Evolutionary conservation across 768 basidiomycete genomes (phyloP), one percentile per base, ranked within the genome.

Genomic region (Ephemerocybe angulata): DNA sequence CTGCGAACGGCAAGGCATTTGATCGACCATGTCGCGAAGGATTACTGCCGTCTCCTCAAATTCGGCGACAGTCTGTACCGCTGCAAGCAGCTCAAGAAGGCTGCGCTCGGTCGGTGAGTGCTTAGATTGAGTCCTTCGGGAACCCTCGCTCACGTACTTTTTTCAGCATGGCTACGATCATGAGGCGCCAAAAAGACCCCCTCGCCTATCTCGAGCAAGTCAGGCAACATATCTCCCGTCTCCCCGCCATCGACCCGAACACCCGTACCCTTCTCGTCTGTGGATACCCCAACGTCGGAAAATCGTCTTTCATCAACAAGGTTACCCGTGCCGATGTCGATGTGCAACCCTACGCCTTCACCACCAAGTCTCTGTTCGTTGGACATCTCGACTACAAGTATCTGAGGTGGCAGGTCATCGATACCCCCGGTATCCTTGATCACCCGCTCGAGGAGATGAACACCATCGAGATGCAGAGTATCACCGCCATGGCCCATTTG

Each of bases 401-500:
- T 76, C 81, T 99, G 63, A 86, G 97, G 58, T 99, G 97, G 97
- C 97, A 99, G 71, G 96, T 99, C 49, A 98, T 99, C 64, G 97
- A 99, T 78, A 99, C 97, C 37, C 97, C 97, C 1, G 97, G 97
- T 56, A 88, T 99, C 56, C 81, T 99, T 61, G 97, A 99, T 68
- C 97, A 98, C 70, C 95, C 96, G 2, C 79, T 98, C 29, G 96
- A 99, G 72, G 97, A 99, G 50, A 98, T 99, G 97, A 98, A 98
- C 79, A 98, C 95, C 56, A 99, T 99, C 63, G 97, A 99, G 76
- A 99, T 98, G 96, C 97, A 99, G 78, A 95, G 92, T 63, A 97
- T 97, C 68, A 98, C 96, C 33, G 97, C 97, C 13, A 77, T 99
- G 58, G 97, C 97, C 6, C 97, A 99, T 73, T 75, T 99, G 42